A percentile compares a stretch with the other conserved stretches of the same genome.
Evolutionary conservation across 2,329 filamentous ascomycete genomes (phyloP).

Genomic region (Acephala macrosclerotiorum): DNA sequence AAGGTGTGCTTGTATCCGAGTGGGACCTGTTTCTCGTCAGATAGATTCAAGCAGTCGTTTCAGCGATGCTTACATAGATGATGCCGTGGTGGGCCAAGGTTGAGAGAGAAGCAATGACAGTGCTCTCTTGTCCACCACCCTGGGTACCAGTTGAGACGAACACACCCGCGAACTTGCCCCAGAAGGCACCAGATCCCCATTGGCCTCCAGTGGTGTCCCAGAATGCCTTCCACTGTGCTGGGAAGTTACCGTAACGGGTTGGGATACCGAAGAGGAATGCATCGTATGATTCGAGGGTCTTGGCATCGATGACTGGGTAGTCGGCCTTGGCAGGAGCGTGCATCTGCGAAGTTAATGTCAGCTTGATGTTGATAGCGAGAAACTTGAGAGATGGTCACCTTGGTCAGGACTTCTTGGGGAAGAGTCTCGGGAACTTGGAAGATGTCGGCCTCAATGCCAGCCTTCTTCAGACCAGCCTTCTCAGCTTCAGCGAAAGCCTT

Average conservation of each 20-base stretch:
- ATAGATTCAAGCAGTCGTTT: not conserved
- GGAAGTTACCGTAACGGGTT: constrained; percentile 96
- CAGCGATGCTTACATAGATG: not conserved
- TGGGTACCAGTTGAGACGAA: constrained; percentile 87
- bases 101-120: constrained; percentile 79
- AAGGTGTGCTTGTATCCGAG: constrained; percentile 90
- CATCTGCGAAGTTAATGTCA: constrained; percentile 60
- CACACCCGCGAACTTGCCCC: constrained; percentile 88
- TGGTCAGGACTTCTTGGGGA: constrained; percentile 77
- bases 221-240: constrained; percentile 90
- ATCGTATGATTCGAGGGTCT: constrained; percentile 77
- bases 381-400: constrained; percentile 47
- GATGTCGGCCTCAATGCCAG: constrained; percentile 81
- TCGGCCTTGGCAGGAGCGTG: constrained; percentile 80
- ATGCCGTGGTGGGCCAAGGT: constrained; percentile 90
- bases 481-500: constrained; percentile 85
- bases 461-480: constrained; percentile 87
- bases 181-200: constrained; percentile 79
- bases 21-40: constrained; percentile 82
- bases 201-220: constrained; percentile 88
- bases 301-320: constrained; percentile 67
- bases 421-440: constrained; percentile 85
- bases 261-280: constrained; percentile 93
- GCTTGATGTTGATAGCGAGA: not conserved
- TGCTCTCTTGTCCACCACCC: constrained; percentile 94